Base-by-base conservation (phyloP, 2,329 filamentous ascomycete species). In the Aschersonia sp. region DNA sequence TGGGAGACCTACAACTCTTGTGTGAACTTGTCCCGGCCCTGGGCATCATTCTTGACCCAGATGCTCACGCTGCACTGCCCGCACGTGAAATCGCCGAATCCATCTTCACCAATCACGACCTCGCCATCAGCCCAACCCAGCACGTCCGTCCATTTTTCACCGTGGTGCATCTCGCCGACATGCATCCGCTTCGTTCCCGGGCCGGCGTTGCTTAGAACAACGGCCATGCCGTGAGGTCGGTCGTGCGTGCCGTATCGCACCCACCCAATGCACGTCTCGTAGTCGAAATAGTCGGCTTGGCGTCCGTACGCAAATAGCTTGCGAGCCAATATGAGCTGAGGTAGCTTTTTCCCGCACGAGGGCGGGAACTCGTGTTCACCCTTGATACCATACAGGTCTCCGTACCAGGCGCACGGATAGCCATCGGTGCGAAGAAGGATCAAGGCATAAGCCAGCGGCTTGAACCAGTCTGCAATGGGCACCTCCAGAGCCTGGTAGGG, bases 401-500 rank as follows among this genome's bases (percentile, higher is more conserved):
- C 82, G 60, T 82, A 86, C 63, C 83, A 86, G 35, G 84, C 65
- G 55, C 78, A 84, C 0, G 83, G 82, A 50, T 78, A 76, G 29
- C 81, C 81, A 22, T 74, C 65, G 75, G 1, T 30, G 6, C 43
- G 43, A 11, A 45, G 43, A 45, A 88, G 73, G 48, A 87, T 85
- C 43, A 87, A 70, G 0, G 81, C 68, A 60, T 87, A 86, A 10
- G 82, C 84, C 12, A 87, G 68, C 0, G 81, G 74, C 60, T 85
- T 85, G 67, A 87, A 84, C 64, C 76, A 81, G 30, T 71, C 68
- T 48, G 78, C 72, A 41, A 87, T 75, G 1, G 75, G 74, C 0
- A 78, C 76, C 54, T 75, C 52, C 8, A 68, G 58, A 3, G 63
- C 61, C 46, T 68, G 64, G 52, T 60, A 61, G 0, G 64, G 64